Percentiles rank a stretch among this genome's conserved stretches.
phyloP scores from a whole-genome alignment of 129 eudicot species.

The Saussurea involucrata region DNA sequence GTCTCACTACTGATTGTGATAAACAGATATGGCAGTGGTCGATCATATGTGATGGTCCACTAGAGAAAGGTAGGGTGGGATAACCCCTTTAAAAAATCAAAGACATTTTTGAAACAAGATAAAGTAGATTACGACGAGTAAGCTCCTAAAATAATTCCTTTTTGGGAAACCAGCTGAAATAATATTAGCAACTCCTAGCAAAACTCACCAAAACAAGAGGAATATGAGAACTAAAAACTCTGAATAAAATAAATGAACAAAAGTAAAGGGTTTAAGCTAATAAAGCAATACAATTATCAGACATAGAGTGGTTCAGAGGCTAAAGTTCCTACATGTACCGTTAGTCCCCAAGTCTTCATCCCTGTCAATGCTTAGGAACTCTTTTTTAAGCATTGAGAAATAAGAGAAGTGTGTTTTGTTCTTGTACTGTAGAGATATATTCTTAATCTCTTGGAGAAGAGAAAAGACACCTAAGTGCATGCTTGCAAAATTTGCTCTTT shows the following conservation, averaged over 20 bases:
- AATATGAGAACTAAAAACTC: not conserved
- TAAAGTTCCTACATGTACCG: not conserved
- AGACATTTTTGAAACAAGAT: not conserved
- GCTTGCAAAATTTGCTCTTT: not conserved
- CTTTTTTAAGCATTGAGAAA: not conserved
- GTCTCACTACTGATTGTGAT: slow-evolving; percentile 1
- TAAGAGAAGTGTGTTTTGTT: not conserved
- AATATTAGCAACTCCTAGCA: not conserved
- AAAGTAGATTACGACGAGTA: not conserved
- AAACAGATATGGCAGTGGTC: not conserved
- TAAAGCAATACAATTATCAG: not conserved
- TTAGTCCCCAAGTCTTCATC: not conserved
- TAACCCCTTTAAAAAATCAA: not conserved
- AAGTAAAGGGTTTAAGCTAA: not conserved
- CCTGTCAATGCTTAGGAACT: not conserved
- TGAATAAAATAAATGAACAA: not conserved
- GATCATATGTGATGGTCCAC: not conserved
- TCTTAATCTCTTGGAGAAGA: not conserved
- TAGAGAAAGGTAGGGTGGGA: not conserved
- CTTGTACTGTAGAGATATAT: not conserved
- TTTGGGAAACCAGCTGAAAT: slow-evolving; percentile 7
- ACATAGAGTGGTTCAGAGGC: not conserved
- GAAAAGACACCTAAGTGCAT: slow-evolving; percentile 6
- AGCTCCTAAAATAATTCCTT: not conserved
- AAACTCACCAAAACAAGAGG: slow-evolving; percentile 5